Conservation (phyloP, 2,329 filamentous ascomycete genomes). For the Tolypocladium ovalisporum region DNA sequence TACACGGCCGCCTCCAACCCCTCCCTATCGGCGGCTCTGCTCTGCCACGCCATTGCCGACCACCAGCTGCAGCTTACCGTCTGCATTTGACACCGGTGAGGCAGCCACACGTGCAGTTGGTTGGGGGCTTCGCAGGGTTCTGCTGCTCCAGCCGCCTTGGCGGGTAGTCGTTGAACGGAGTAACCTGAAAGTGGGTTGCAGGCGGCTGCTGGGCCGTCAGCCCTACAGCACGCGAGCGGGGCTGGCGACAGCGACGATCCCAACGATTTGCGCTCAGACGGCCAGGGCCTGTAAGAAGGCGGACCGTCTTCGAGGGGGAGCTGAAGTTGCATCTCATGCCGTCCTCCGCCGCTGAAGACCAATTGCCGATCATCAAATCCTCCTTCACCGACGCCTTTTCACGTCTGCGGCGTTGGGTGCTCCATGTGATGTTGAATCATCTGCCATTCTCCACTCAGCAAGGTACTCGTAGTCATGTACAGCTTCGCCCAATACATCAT, state of each 20-base stretch:
- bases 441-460: conserved; percentile 15
- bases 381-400: background rate
- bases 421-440: background rate
- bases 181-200: too few relatives aligned
- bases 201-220: background rate
- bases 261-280: too few relatives aligned
- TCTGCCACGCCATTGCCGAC: background rate
- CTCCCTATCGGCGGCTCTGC: background rate
- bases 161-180: too few relatives aligned
- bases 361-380: too few relatives aligned
- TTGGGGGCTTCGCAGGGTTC: too few relatives aligned
- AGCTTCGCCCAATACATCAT: conserved; percentile 18
- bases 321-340: background rate
- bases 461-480: conserved; percentile 16
- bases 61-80: background rate
- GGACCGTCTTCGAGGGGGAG: background rate
- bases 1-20: background rate
- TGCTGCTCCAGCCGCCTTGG: too few relatives aligned
- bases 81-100: background rate
- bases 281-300: background rate
- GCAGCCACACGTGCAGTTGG: background rate
- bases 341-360: background rate
- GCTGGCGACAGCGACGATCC: background rate
- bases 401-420: background rate
- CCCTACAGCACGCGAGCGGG: background rate